Base-by-base conservation (phyloP, 2,329 filamentous ascomycete genomes). In the Periconia sp. region DNA sequence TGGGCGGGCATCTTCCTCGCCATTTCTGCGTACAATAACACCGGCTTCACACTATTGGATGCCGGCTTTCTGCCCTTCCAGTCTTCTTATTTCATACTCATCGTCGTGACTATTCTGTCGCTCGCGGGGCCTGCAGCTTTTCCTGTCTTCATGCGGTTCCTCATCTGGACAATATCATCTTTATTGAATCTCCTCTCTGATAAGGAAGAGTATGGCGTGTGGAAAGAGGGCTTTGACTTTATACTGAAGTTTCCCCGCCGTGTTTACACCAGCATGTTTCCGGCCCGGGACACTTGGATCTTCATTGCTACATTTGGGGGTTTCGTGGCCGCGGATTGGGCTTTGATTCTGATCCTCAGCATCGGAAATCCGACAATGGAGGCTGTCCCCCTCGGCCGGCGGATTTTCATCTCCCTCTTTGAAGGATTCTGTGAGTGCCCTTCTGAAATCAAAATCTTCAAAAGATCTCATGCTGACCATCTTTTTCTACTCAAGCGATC, bases 261-360 rank as follows among this genome's bases (percentile, higher is more conserved):
- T 2, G 54, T 57, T 15, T 57, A 57, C 24, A 57, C 49, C 18
- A 57, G 54, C 37, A 57, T 57, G 54, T 57, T 57, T 16, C 48
- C 54, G 18, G 30, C 48, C n/a, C 44, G 46, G 12, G 54, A 57
- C 38, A 57, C 54, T 4, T 57, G 51, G 54, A 15, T 50, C 29
- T 57, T 57, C 23, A 48, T 54, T 23, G 46, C 46, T 30, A 54
- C 51, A 16, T 57, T 57, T 26, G 43, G 36, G 29, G 40, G 40
- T n/a, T 57, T 57, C 36, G 51, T 54, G 9, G 43, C 46, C 8
- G 44, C 53, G 29, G 54, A 57, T 28, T 57, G 54, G 54, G 28
- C 54, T 38, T 40, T 57, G 25, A 57, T 57, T 22, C 40, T 57
- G 17, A 25, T 57, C 17, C 49, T 57, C 32, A 43, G 54, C 33